These are phyloP conservation scores for Phaeomoniella chlamydospora DNA, from an alignment of 2,329 filamentous ascomycete species.

Conservation along the genomic window DNA sequence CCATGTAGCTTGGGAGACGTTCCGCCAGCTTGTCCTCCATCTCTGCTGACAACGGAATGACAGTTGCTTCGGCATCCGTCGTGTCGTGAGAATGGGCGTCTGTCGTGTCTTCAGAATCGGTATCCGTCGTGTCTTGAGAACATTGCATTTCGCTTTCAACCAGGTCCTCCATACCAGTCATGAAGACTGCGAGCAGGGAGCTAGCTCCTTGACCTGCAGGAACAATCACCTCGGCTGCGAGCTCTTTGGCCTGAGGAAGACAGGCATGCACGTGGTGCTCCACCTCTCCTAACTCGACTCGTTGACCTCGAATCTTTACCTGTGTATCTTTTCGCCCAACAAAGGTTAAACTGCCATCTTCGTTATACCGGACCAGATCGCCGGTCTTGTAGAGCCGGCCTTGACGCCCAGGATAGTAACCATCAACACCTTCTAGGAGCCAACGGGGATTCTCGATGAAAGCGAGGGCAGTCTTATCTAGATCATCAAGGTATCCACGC, in stretches of 20 bases:
- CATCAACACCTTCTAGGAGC: conserved; percentile 12
- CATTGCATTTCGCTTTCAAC: neutral
- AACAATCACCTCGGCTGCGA: conserved; percentile 35
- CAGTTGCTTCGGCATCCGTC: neutral
- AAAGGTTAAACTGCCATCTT: conserved; percentile 18
- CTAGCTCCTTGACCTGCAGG: conserved; percentile 25
- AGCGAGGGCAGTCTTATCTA: conserved; percentile 16
- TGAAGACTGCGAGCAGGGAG: conserved; percentile 32
- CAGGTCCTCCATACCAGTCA: neutral
- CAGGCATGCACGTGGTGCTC: conserved; percentile 5
- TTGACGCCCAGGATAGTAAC: conserved; percentile 3
- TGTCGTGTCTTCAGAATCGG: neutral
- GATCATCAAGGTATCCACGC: conserved; percentile 26
- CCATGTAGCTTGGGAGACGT: conserved; percentile 16
- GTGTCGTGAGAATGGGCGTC: neutral
- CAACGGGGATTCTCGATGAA: conserved; percentile 21
- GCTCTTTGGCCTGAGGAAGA: no score
- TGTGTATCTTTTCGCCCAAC: conserved; percentile 13
- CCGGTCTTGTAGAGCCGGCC: conserved; percentile 23
- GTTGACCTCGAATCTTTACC: conserved; percentile 10
- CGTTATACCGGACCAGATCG: conserved; percentile 21
- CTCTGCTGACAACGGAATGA: conserved; percentile 2
- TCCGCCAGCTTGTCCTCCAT: conserved; percentile 10
- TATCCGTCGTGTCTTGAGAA: neutral
- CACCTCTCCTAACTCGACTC: conserved; percentile 8